Evolutionary conservation across 495 filamentous ascomycete genomes (phyloP), one percentile per base, ranked within the genome.

Genomic region (Aspergillus bertholletiae): DNA sequence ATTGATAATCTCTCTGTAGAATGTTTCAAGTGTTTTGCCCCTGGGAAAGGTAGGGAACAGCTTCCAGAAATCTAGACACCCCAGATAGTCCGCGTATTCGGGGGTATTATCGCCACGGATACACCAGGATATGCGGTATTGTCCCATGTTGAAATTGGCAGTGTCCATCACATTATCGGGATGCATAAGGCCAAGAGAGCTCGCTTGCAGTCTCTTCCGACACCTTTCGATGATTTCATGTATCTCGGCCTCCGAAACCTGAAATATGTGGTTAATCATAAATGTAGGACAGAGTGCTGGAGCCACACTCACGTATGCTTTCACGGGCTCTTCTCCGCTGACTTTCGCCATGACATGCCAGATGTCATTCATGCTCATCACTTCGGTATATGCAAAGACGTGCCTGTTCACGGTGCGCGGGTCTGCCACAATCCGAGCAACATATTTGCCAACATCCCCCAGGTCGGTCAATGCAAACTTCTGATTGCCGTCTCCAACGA

Each of bases 71-170:
- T 64, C 57, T 40, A 78, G 49, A 51, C 76, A 79, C 1, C 77
- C 75, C 12, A 80, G 60, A 49, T 79, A 77, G 26, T 62, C 61
- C 5, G 74, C 76, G 44, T 58, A 57, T 40, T 74, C 73, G 0
- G 66, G 69, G 9, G 65, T 71, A 49, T 78, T 77, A 30, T 80
- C 74, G 13, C 63, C 66, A 4, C 73, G 58, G n/a, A 78, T 37
- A 27, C 57, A 62, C 63, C 64, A 68, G 3, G 61, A 64, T 44
- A 66, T 32, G 2, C 49, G 22, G 45, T 73, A 73, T 27, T 77
- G 44, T 8, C 55, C 17, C 8, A 55, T 17, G 20, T 12, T 27
- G 32, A 41, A 26, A 18, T 28, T 28, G n/a, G n/a, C n/a, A n/a
- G n/a, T n/a, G n/a, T n/a, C n/a, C n/a, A n/a, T n/a, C n/a, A n/a